Base-by-base conservation (phyloP, 768 basidiomycete species). In the Mycena amicta region DNA sequence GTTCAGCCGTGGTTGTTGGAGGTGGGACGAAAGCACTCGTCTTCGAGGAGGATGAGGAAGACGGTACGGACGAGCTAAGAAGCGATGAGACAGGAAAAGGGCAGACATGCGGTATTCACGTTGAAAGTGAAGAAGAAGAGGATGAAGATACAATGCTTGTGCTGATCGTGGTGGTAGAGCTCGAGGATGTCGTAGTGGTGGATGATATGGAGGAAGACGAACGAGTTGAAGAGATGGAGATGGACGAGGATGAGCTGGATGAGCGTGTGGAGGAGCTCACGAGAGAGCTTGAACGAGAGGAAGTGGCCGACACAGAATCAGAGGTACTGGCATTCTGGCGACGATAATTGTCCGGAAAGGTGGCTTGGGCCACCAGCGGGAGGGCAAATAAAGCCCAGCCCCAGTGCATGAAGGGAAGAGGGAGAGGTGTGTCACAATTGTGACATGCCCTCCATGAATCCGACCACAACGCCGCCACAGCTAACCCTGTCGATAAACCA, bases 231-330 rank as follows among this genome's bases (percentile, higher is more conserved):
- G 53, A 33, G 2, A 33, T 33, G 2, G 55, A 56, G n/a, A 78
- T 76, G 95, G 56, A 85, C 87, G 66, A 96, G 75, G 62, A 82
- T 64, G 56, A 74, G 72, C 67, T 77, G 77, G 62, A 82, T 59
- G 16, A 82, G 80, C 72, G 31, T 33, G 60, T 57, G 40, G 57
- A 56, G 60, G 55, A 40, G 57, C 50, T 57, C 58, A 64, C 50
- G 57, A 55, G 43, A 61, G 61, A 60, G 63, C 60, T 59, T 25
- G 50, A 52, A 59, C 59, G 58, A 52, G 61, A 62, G 58, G 57
- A 55, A n/a, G 43, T 16, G 20, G 43, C 6, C 8, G 43, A 45
- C 15, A 13, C 43, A 23, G 43, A 45, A 5, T 13, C 43, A 37
- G 50, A 50, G 53, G 53, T 61, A 52, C 52, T 45, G 31, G 15